phyloP scores from a whole-genome alignment of 73 alveolate genomes.

The Halteria grandinella region DNA sequence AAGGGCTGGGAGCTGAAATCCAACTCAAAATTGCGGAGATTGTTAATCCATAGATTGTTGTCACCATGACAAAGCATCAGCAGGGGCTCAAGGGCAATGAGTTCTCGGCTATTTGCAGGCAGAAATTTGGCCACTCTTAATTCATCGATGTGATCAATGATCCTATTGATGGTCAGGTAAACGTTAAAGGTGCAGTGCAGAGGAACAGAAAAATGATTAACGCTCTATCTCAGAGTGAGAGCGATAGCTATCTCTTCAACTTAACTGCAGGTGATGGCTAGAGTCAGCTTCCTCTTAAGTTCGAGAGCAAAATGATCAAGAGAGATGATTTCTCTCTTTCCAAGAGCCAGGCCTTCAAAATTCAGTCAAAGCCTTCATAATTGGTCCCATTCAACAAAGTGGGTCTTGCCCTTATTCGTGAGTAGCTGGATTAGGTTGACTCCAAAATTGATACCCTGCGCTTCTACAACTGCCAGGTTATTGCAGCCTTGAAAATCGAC shows the following conservation, averaged over 20 bases:
- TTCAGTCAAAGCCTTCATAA: conserved; percentile 14
- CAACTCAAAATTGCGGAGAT: neutral
- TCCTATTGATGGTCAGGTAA: conserved; percentile 1
- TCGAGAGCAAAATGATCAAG: conserved; percentile 4
- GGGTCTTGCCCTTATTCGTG: neutral
- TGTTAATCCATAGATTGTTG: conserved; percentile 10
- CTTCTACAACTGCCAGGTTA: neutral
- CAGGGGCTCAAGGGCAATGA: conserved; percentile 14
- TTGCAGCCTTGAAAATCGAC: conserved; percentile 16
- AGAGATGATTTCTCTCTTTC: conserved; percentile 28
- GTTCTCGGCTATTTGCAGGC: neutral
- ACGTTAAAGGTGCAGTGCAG: conserved; percentile 46
- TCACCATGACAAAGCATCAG: conserved; percentile 8
- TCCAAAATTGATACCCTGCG: conserved; percentile 28
- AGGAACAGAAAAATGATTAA: conserved; percentile 39
- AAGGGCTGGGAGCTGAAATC: conserved; percentile 45
- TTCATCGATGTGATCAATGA: conserved; percentile 32
- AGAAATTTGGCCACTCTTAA: neutral
- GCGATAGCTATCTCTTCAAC: conserved; percentile 12
- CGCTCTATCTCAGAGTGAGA: conserved; percentile 4
- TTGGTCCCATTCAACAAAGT: conserved; percentile 18
- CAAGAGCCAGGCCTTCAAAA: neutral
- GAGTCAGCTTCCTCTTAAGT: conserved; percentile 4
- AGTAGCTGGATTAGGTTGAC: neutral
- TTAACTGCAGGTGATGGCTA: neutral